Conservation (phyloP, 495 filamentous ascomycete species). For the Chlorociboria aeruginascens region DNA sequence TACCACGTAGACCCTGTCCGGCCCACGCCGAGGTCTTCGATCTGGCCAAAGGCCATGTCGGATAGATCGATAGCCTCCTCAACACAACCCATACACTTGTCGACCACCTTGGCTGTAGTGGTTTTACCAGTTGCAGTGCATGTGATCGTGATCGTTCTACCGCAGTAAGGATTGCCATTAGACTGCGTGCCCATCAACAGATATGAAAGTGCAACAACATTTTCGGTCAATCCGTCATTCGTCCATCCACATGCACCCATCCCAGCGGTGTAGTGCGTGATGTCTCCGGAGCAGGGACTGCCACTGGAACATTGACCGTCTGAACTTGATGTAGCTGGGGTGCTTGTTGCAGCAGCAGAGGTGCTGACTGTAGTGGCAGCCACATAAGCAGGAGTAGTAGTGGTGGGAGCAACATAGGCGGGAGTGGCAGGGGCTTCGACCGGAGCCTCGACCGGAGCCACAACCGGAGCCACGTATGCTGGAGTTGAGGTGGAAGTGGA, state of each 20-base stretch:
- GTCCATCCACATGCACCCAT: slow-evolving; percentile 17
- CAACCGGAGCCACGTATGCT: neutral
- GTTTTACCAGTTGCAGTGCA: slow-evolving; percentile 38
- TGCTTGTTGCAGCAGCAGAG: slow-evolving; percentile 1
- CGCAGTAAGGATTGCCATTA: slow-evolving; percentile 50
- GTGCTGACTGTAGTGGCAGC: neutral
- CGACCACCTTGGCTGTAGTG: slow-evolving; percentile 43
- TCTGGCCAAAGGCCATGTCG: slow-evolving; percentile 28
- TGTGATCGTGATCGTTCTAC: slow-evolving; percentile 49
- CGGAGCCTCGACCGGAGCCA: neutral
- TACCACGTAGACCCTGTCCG: slow-evolving; percentile 10
- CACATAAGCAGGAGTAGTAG: slow-evolving; percentile 1
- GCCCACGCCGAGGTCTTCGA: slow-evolving; percentile 15
- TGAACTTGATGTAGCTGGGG: neutral
- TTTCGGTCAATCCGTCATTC: slow-evolving; percentile 10
- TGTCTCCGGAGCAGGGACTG: slow-evolving; percentile 17
- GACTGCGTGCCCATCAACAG: slow-evolving; percentile 39
- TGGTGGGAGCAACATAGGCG: slow-evolving; percentile 1
- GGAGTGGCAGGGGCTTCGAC: neutral
- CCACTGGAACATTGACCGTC: slow-evolving; percentile 7
- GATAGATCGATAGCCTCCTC: slow-evolving; percentile 32
- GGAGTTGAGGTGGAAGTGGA: slow-evolving; percentile 2
- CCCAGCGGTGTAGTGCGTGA: slow-evolving; percentile 18
- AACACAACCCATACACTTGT: slow-evolving; percentile 65
- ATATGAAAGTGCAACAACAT: slow-evolving; percentile 17